Percentiles rank a stretch among this genome's conserved stretches.
Evolutionary conservation across 2,329 filamentous ascomycete species (phyloP).

Genomic region (Neurospora sp.): DNA sequence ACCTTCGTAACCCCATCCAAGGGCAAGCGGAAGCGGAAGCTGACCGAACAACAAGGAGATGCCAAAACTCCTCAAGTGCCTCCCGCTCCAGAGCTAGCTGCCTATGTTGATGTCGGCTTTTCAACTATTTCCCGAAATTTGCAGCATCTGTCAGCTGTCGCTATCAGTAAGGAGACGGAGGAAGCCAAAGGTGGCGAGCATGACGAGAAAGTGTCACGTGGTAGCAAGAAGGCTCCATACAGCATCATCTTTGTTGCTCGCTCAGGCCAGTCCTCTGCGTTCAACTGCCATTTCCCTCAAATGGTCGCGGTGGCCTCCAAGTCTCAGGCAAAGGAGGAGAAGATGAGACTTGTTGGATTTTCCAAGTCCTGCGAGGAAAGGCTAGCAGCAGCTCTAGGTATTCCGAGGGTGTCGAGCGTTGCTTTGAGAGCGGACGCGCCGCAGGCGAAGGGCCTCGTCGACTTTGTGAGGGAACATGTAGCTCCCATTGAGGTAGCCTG

Average conservation of each 20-base stretch:
- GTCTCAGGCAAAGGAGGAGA: slow-evolving; percentile 25
- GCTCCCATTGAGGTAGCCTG: slow-evolving; percentile 43
- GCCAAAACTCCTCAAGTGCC: slow-evolving; percentile 13
- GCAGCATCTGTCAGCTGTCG: slow-evolving; percentile 27
- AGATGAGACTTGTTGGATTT: slow-evolving; percentile 51
- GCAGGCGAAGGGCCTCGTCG: slow-evolving; percentile 43
- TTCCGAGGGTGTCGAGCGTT: slow-evolving; percentile 56
- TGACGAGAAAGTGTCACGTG: neutral
- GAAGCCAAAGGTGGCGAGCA: neutral
- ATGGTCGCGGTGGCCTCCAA: slow-evolving; percentile 36
- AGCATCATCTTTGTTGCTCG: slow-evolving; percentile 48
- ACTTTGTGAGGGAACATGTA: slow-evolving; percentile 44
- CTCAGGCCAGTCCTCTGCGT: slow-evolving; percentile 45
- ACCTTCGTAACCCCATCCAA: slow-evolving; percentile 45
- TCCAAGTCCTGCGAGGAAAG: slow-evolving; percentile 49
- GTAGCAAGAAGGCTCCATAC: slow-evolving; percentile 23
- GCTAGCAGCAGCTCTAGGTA: slow-evolving; percentile 45
- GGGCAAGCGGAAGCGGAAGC: slow-evolving; percentile 46
- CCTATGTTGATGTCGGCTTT: slow-evolving; percentile 53
- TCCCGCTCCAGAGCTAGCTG: slow-evolving; percentile 42
- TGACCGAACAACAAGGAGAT: slow-evolving; percentile 17
- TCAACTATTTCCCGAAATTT: slow-evolving; percentile 52
- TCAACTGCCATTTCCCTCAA: slow-evolving; percentile 49
- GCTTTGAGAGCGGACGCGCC: slow-evolving; percentile 48
- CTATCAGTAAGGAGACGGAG: neutral